Percentiles rank a stretch among this genome's conserved stretches.
These are phyloP conservation scores for Verticillium albo-atrum DNA, from an alignment of 2,329 filamentous ascomycete species.

Conservation along the genomic window DNA sequence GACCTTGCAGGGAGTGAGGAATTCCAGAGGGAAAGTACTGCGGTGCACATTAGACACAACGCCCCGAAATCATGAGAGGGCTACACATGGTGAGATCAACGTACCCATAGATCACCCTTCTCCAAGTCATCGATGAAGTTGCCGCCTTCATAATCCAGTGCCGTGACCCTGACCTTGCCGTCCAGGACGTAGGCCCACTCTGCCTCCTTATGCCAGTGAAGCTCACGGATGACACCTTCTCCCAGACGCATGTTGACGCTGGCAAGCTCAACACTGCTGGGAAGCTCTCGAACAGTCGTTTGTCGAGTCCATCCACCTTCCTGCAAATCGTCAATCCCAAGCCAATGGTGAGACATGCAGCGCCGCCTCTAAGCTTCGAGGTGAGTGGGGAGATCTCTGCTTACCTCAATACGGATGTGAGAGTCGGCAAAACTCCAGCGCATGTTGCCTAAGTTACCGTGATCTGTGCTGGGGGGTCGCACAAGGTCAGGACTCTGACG, in stretches of 20 bases:
- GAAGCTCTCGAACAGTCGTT: slow-evolving; percentile 62
- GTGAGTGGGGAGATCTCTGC: slow-evolving; percentile 8
- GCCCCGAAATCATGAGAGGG: background rate
- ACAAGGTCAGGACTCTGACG: slow-evolving; percentile 68
- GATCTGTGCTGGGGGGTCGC: slow-evolving; percentile 68
- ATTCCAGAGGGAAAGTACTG: slow-evolving; percentile 72
- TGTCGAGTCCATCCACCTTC: slow-evolving; percentile 75
- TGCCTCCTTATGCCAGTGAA: slow-evolving; percentile 78
- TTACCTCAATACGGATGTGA: slow-evolving; percentile 58
- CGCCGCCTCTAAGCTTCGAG: too few relatives aligned
- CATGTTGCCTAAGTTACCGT: slow-evolving; percentile 66
- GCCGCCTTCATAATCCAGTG: slow-evolving; percentile 69
- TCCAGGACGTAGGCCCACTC: slow-evolving; percentile 75
- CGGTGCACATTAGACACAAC: background rate
- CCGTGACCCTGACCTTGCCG: slow-evolving; percentile 66
- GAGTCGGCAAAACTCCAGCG: slow-evolving; percentile 67
- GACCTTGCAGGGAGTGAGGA: slow-evolving; percentile 70
- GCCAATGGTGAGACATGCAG: background rate
- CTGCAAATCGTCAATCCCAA: slow-evolving; percentile 24
- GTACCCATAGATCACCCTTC: slow-evolving; percentile 64
- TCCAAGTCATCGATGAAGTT: slow-evolving; percentile 73
- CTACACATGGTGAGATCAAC: background rate
- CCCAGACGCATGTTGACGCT: slow-evolving; percentile 76
- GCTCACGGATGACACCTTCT: slow-evolving; percentile 66
- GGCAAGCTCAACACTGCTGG: slow-evolving; percentile 63